These are phyloP conservation scores for Fusarium proliferatum DNA, from an alignment of 2,329 filamentous ascomycete species.

Conservation along the genomic window DNA sequence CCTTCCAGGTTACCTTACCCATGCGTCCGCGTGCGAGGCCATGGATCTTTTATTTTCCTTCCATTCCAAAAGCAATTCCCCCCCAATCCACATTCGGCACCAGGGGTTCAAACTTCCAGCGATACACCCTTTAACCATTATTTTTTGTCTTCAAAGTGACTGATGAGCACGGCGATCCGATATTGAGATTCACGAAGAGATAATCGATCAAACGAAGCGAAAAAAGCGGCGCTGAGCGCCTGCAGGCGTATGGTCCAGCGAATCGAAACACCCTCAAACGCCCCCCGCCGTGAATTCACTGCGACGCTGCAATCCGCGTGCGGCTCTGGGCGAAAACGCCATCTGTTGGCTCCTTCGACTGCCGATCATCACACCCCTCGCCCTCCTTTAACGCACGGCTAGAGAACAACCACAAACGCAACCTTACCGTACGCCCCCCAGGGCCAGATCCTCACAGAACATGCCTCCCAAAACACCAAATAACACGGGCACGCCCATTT, in stretches of 20 bases:
- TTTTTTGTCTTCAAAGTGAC: neutral
- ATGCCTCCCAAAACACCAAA: constrained; percentile 44
- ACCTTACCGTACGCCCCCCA: neutral
- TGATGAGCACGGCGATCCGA: neutral
- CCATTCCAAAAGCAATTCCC: constrained; percentile 5
- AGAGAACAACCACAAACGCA: neutral
- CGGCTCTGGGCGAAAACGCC: constrained; percentile 25
- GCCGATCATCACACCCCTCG: constrained; percentile 28
- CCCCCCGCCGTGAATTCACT: neutral
- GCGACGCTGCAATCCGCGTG: constrained; percentile 22
- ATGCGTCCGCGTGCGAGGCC: neutral
- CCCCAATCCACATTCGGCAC: constrained; percentile 19
- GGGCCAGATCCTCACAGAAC: neutral
- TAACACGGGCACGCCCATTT: constrained; percentile 48
- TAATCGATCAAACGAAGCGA: neutral
- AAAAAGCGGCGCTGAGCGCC: constrained; percentile 8
- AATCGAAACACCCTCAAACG: neutral
- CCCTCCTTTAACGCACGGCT: constrained; percentile 17
- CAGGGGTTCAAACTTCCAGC: constrained; percentile 21
- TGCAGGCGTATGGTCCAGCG: neutral
- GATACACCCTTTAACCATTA: constrained; percentile 7
- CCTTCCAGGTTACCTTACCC: constrained; percentile 10
- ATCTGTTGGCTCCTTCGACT: constrained; percentile 13
- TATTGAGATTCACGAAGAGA: neutral
- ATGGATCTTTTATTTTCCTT: constrained; percentile 40